Evolutionary conservation across 2,329 filamentous ascomycete genomes (phyloP), one percentile per base, ranked within the genome.

Genomic region (Claviceps sp.): DNA sequence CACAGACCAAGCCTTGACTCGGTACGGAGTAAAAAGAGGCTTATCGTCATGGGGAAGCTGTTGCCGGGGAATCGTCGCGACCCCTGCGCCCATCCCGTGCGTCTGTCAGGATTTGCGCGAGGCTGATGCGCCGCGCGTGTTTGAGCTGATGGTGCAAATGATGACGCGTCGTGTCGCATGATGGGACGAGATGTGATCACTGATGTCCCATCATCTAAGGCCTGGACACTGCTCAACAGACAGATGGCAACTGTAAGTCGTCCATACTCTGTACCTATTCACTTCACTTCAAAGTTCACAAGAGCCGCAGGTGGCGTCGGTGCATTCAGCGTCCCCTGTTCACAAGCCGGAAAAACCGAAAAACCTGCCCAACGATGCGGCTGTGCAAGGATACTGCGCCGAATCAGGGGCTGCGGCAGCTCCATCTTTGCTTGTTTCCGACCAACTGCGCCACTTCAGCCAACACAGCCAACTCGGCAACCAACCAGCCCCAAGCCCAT

Each of bases 401-500:
- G 16, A 26, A 24, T 48, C 34, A 45, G 19, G 47, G 22, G 22
- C 30, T 47, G 46, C 30, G 14, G 34, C 38, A 19, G 46, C 50
- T 40, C 50, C 50, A 46, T 46, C 37, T 30, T 46, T 37, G 37
- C 16, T 39, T 14, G 41, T 50, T 50, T 8, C 37, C 41, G 30
- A 17, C 48, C 39, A 42, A 37, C 53, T 55, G 53, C 54, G 54
- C 54, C 54, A 52, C 53, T 44, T 22, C 11, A 16, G 40, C 17
- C 40, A 42, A 42, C 40, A 42, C 13, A 10, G 41, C 41, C 41
- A 19, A 42, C 11, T 42, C n/a, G 13, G 7, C 17, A 10, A 19
- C 40, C 40, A 42, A 22, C 40, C 14, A 42, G 40, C 40, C 40
- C 40, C 40, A 22, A 26, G 26, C 26, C 26, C 26, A 26, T 26